Conservation (phyloP, 176 grass and related monocot species). For the Raddia distichophylla region DNA sequence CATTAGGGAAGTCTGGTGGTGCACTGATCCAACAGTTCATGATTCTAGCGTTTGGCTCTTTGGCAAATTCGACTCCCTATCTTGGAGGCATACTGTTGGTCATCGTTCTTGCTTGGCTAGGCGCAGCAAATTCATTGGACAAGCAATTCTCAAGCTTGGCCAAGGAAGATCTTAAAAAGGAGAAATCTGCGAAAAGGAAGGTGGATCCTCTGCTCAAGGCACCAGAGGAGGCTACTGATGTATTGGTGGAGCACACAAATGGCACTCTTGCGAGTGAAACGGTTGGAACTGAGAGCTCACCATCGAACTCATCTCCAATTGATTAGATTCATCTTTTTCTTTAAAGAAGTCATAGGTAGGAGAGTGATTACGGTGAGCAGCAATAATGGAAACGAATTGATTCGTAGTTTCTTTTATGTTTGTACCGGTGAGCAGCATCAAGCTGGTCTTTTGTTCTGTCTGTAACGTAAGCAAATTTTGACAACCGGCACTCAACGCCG, state of each 20-base stretch:
- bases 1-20: slow-evolving; percentile 88
- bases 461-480: slow-evolving; percentile 53
- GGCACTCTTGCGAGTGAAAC: slow-evolving; percentile 18
- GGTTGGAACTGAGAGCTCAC: slow-evolving; percentile 34
- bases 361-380: slow-evolving; percentile 26
- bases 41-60: slow-evolving; percentile 83
- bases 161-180: slow-evolving; percentile 58
- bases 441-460: slow-evolving; percentile 22
- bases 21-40: slow-evolving; percentile 85
- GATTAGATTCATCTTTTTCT: slow-evolving; percentile 36
- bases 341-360: slow-evolving; percentile 24
- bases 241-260: slow-evolving; percentile 44
- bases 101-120: slow-evolving; percentile 77
- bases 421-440: slow-evolving; percentile 23
- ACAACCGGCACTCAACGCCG: background rate
- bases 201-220: slow-evolving; percentile 37
- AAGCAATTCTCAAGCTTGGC: slow-evolving; percentile 83
- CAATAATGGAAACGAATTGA: slow-evolving; percentile 36
- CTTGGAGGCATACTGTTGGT: slow-evolving; percentile 74
- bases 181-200: slow-evolving; percentile 46
- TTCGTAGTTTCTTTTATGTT: slow-evolving; percentile 32
- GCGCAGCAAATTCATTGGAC: slow-evolving; percentile 67
- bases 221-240: slow-evolving; percentile 16
- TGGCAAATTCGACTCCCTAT: slow-evolving; percentile 88
- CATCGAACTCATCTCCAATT: slow-evolving; percentile 31